phyloP scores from a whole-genome alignment of 495 filamentous ascomycete species.

The Annulohypoxylon moriforme region DNA sequence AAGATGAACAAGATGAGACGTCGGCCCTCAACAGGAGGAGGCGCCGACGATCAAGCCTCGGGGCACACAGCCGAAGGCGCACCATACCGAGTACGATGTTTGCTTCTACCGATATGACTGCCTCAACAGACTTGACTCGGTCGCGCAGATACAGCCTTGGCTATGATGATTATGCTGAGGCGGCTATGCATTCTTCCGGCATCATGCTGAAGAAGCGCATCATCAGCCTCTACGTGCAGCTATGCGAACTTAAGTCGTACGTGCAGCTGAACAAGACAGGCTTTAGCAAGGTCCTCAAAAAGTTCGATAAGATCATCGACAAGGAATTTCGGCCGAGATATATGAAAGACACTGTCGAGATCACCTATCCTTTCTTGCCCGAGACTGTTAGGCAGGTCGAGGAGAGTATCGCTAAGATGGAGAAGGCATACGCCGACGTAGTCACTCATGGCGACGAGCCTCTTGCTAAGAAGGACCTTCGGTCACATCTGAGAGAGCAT shows the following conservation, averaged over 20 bases:
- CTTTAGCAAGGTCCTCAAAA: conserved; percentile 95
- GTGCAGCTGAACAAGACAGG: conserved; percentile 96
- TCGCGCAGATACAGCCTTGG: conserved; percentile 67
- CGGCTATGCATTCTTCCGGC: conserved; percentile 80
- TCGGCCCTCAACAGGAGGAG: conserved; percentile 62
- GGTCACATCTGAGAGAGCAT: conserved; percentile 93
- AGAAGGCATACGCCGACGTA: conserved; percentile 81
- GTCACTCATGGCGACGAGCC: conserved; percentile 82
- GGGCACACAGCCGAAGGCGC: conserved; percentile 51
- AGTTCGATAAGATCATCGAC: conserved; percentile 97
- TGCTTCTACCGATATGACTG: conserved; percentile 66
- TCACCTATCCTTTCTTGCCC: conserved; percentile 79
- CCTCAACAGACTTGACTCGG: conserved; percentile 62
- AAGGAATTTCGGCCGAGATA: conserved; percentile 79
- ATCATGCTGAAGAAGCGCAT: conserved; percentile 92
- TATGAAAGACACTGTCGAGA: conserved; percentile 74
- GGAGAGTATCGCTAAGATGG: conserved; percentile 75
- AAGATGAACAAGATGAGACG: conserved; percentile 67
- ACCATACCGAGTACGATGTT: conserved; percentile 50
- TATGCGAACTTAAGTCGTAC: conserved; percentile 97
- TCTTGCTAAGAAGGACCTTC: conserved; percentile 82
- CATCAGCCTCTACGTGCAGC: conserved; percentile 85
- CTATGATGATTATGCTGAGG: conserved; percentile 81
- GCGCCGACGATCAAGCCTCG: conserved; percentile 45
- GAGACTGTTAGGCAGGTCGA: conserved; percentile 76